Conservation (phyloP, 306 rosid species). For the Lagenaria siceraria region DNA sequence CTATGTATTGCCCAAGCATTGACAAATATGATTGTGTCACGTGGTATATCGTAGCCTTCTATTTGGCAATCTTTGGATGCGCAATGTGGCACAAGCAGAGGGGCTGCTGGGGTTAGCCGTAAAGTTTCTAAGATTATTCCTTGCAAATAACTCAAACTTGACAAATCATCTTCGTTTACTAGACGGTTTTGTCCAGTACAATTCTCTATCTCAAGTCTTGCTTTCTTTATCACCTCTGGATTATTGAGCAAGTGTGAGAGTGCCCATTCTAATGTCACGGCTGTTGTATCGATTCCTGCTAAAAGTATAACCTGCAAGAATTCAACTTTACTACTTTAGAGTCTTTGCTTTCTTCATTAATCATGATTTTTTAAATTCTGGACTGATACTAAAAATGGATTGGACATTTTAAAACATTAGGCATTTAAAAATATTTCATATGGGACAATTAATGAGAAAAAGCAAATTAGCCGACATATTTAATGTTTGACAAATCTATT, state of each 20-base stretch:
- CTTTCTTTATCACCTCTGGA: constrained; percentile 29
- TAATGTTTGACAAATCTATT: no score
- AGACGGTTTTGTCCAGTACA: constrained; percentile 21
- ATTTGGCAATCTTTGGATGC: constrained; percentile 26
- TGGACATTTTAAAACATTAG: no score
- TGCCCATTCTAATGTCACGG: constrained; percentile 48
- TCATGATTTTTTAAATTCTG: no score
- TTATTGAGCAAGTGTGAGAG: constrained; percentile 35
- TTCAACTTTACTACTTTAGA: background rate
- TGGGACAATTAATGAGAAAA: no score
- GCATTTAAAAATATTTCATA: no score
- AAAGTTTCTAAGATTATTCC: constrained; percentile 30
- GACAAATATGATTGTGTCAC: background rate
- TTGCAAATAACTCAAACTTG: constrained; percentile 29
- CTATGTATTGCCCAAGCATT: background rate
- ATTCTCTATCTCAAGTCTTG: constrained; percentile 25
- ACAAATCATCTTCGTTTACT: constrained; percentile 25
- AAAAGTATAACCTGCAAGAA: constrained; percentile 24
- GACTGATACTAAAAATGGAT: no score
- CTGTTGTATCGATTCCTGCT: constrained; percentile 47
- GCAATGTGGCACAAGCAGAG: constrained; percentile 18
- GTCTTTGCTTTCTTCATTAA: no score
- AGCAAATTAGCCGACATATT: no score
- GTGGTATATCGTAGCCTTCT: constrained; percentile 28
- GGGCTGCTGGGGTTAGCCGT: constrained; percentile 17